Evolutionary conservation across 371 early-diverging fungal genomes (phyloP).

Genomic region (Lichtheimia ornata): DNA sequence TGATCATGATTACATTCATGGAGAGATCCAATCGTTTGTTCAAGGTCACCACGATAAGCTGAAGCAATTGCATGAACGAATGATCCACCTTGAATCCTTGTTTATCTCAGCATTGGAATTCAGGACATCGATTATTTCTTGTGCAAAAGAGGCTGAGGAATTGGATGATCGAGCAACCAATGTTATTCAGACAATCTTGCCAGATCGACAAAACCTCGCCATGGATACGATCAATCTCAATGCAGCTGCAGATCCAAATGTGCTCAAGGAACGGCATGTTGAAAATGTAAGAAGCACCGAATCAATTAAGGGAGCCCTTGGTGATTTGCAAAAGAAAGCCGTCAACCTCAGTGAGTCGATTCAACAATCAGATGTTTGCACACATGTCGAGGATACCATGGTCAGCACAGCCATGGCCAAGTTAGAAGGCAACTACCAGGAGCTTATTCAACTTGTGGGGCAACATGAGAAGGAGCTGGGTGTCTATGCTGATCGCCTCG

Average conservation of each 20-base stretch:
- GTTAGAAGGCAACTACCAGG: not conserved
- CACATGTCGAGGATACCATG: not conserved
- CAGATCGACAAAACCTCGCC: conserved; percentile 4
- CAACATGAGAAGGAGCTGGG: conserved; percentile 3
- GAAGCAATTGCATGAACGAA: not conserved
- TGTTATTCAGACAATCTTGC: not conserved
- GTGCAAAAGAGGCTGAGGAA: not conserved
- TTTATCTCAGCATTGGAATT: not conserved
- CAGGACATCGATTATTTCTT: not conserved
- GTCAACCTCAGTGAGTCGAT: not conserved
- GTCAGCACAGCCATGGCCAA: not conserved
- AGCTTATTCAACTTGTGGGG: not conserved
- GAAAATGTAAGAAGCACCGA: not conserved
- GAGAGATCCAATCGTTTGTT: not conserved
- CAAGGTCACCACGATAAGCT: not conserved
- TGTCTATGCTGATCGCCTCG: conserved; percentile 17
- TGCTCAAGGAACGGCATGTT: not conserved
- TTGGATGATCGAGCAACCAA: not conserved
- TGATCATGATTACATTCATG: not conserved
- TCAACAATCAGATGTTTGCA: not conserved
- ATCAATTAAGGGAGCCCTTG: not conserved
- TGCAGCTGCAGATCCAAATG: not conserved
- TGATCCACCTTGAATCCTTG: not conserved
- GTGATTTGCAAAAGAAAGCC: not conserved
- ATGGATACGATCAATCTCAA: not conserved